A percentile compares a stretch with the other conserved stretches of the same genome.
Evolutionary conservation across 164 flowering plant genomes (phyloP).

Genomic region (Kalanchoe fedtschenkoi): DNA sequence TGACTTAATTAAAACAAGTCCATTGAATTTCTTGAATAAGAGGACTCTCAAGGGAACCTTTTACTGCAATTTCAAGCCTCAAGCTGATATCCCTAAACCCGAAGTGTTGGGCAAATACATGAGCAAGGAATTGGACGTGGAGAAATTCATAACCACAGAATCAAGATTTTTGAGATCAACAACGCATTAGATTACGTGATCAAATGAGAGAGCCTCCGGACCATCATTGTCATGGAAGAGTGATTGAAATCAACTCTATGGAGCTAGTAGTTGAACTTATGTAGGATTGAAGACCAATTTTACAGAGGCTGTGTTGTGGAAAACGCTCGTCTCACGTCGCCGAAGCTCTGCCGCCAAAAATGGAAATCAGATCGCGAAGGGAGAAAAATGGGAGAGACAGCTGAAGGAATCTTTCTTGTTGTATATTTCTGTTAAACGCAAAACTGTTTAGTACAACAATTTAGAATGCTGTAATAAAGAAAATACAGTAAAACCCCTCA

Average conservation of each 20-base stretch:
- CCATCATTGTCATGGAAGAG: constrained; percentile 39
- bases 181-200: constrained; percentile 60
- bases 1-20: constrained; percentile 29
- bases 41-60: constrained; percentile 44
- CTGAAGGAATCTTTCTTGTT: too few species aligned
- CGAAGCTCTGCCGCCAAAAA: too few species aligned
- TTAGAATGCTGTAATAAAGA: too few species aligned
- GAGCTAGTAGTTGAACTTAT: neutral
- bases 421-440: too few species aligned
- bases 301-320: too few species aligned
- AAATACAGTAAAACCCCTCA: too few species aligned
- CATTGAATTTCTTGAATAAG: constrained; percentile 31
- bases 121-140: constrained; percentile 31
- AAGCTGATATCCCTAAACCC: constrained; percentile 27
- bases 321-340: too few species aligned
- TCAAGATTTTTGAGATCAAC: constrained; percentile 59
- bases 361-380: too few species aligned
- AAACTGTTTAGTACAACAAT: too few species aligned
- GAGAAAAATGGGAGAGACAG: too few species aligned
- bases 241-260: neutral
- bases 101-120: constrained; percentile 37
- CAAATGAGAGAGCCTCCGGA: constrained; percentile 39
- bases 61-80: constrained; percentile 40
- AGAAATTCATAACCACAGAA: constrained; percentile 59
- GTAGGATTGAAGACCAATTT: too few species aligned